Conservation (phyloP, 192 early-diverging fungal genomes). For the Podila minutissima region DNA sequence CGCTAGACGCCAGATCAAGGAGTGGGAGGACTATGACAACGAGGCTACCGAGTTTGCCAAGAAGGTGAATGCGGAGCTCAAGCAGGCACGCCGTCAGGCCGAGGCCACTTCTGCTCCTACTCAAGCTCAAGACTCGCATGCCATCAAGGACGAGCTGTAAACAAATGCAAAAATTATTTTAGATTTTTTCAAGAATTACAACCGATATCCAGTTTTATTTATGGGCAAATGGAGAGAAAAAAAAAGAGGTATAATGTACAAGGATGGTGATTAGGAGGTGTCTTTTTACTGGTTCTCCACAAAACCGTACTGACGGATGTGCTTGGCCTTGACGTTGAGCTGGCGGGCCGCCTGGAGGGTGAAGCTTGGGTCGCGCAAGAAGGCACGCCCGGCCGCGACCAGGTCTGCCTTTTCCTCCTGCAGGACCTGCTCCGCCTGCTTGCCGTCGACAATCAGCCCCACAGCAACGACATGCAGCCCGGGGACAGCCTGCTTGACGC, state of each 20-base stretch:
- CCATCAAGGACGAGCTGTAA: constrained; percentile 31
- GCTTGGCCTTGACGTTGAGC: constrained; percentile 69
- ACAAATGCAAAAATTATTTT: not conserved
- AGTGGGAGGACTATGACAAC: constrained; percentile 92
- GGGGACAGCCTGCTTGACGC: constrained; percentile 63
- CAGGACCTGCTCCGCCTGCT: constrained; percentile 79
- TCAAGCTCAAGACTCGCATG: constrained; percentile 1
- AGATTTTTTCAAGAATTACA: not conserved
- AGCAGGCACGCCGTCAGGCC: constrained; percentile 3
- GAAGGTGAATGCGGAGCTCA: constrained; percentile 34
- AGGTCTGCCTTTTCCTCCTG: constrained; percentile 72
- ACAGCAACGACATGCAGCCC: constrained; percentile 70
- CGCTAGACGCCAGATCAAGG: constrained; percentile 90
- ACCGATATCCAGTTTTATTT: not conserved
- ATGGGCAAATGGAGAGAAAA: not conserved
- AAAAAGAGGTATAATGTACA: not conserved
- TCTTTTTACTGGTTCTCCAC: not conserved
- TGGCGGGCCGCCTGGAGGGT: constrained; percentile 67
- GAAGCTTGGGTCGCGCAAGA: constrained; percentile 77
- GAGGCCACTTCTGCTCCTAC: not conserved
- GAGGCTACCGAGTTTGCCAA: constrained; percentile 63
- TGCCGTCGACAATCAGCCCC: constrained; percentile 70
- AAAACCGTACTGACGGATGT: constrained; percentile 65
- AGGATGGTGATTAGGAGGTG: not conserved
- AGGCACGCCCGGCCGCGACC: constrained; percentile 75